phyloP scores from a whole-genome alignment of 2,329 filamentous ascomycete genomes.

The Aureobasidium sp. region DNA sequence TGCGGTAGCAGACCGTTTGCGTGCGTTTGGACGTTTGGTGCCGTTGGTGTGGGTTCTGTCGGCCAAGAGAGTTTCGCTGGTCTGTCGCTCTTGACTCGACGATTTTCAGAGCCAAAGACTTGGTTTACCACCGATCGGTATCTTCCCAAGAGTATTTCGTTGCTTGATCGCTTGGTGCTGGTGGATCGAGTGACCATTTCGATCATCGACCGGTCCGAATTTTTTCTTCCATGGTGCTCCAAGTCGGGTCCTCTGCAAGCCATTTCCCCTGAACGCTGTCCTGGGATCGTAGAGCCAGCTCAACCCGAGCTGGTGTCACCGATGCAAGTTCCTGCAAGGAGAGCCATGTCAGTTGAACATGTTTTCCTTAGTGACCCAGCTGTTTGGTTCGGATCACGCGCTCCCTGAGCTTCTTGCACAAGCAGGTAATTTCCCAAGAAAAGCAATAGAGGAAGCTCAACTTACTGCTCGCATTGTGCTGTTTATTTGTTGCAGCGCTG shows the following conservation, averaged over 20 bases:
- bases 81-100: neutral
- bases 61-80: neutral
- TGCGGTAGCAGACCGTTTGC: neutral
- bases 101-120: neutral
- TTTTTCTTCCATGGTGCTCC: conserved; percentile 38
- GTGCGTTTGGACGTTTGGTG: neutral
- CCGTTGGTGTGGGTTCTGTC: neutral
- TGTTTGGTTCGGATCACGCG: neutral
- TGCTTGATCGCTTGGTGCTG: neutral
- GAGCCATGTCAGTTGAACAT: neutral
- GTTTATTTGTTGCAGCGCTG: conserved; percentile 44
- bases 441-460: neutral
- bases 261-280: conserved; percentile 54
- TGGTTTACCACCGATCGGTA: neutral
- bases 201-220: conserved; percentile 17
- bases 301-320: conserved; percentile 52
- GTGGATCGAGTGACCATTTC: neutral
- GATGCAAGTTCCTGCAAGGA: conserved; percentile 46
- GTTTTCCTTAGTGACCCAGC: neutral
- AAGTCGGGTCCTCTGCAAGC: conserved; percentile 53
- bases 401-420: neutral
- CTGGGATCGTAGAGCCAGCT: conserved; percentile 48
- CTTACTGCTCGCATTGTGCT: conserved; percentile 38
- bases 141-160: neutral
- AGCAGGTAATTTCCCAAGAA: neutral